These are phyloP conservation scores for Diutina sp. DNA, from an alignment of 1,139 yeast genomes.

Conservation along the genomic window DNA sequence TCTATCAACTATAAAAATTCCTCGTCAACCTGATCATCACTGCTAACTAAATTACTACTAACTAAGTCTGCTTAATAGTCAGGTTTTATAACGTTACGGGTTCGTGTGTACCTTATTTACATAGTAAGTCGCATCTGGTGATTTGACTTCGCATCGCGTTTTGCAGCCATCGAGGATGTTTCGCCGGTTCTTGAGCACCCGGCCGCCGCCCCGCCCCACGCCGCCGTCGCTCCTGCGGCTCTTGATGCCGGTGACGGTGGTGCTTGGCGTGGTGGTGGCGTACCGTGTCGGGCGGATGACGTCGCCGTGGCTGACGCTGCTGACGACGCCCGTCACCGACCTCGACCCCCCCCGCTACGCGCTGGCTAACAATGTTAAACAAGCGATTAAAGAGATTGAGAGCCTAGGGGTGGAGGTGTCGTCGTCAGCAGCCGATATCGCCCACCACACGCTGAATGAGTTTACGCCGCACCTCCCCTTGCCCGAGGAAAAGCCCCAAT, in stretches of 20 bases:
- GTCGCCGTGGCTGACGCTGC: not conserved
- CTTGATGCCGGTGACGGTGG: not conserved
- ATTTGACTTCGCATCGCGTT: too few relatives aligned
- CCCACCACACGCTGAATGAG: conserved; percentile 25
- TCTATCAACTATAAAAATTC: too few relatives aligned
- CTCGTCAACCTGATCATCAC: too few relatives aligned
- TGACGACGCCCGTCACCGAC: not conserved
- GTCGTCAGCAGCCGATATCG: conserved; percentile 17
- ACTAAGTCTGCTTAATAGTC: too few relatives aligned
- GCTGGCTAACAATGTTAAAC: not conserved
- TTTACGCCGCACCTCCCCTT: conserved; percentile 30
- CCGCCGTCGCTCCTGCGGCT: not conserved
- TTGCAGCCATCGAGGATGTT: not conserved
- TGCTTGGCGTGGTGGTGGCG: not conserved
- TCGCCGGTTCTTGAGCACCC: not conserved
- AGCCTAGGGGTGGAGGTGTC: conserved; percentile 13
- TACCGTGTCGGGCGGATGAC: not conserved
- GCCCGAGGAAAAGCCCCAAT: conserved; percentile 35
- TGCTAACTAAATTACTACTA: too few relatives aligned
- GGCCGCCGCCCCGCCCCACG: not conserved
- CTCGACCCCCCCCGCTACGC: not conserved
- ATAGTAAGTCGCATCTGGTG: too few relatives aligned
- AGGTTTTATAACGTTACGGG: too few relatives aligned
- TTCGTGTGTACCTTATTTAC: too few relatives aligned
- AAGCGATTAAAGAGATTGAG: not conserved